phyloP scores from a whole-genome alignment of 805 yeast genomes.

The Dipodascopsis tothii region DNA sequence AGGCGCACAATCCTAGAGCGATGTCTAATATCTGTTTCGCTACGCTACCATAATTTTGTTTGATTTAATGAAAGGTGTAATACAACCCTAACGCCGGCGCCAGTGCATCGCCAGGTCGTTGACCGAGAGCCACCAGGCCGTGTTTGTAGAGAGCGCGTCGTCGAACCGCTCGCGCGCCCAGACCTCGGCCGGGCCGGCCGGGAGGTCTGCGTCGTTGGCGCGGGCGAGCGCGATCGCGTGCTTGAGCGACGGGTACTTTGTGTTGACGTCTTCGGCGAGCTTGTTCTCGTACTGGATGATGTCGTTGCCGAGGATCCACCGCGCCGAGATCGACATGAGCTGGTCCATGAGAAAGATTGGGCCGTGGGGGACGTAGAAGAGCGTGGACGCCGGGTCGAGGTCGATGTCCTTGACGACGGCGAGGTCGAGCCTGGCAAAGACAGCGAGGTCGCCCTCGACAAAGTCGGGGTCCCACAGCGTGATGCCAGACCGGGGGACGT shows the following conservation, averaged over 20 bases:
- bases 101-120: constrained; percentile 21
- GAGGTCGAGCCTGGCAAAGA: constrained; percentile 30
- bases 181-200: background rate
- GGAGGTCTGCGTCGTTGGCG: background rate
- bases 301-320: constrained; percentile 18
- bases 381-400: constrained; percentile 22
- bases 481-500: constrained; percentile 28
- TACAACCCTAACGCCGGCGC: constrained; percentile 4
- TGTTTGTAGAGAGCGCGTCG: constrained; percentile 14
- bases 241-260: background rate
- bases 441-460: constrained; percentile 37
- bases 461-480: constrained; percentile 64
- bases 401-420: constrained; percentile 27
- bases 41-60: background rate
- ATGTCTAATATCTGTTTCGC: too few species aligned
- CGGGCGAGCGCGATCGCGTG: background rate
- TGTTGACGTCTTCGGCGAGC: constrained; percentile 6
- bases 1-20: too few species aligned
- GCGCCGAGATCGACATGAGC: constrained; percentile 15
- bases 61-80: background rate
- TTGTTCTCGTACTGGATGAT: constrained; percentile 13
- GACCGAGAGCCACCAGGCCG: constrained; percentile 21
- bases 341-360: constrained; percentile 38
- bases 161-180: constrained; percentile 11
- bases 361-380: constrained; percentile 71